Evolutionary conservation across 768 basidiomycete genomes (phyloP).

Genomic region (Boletus tylopilopsis): DNA sequence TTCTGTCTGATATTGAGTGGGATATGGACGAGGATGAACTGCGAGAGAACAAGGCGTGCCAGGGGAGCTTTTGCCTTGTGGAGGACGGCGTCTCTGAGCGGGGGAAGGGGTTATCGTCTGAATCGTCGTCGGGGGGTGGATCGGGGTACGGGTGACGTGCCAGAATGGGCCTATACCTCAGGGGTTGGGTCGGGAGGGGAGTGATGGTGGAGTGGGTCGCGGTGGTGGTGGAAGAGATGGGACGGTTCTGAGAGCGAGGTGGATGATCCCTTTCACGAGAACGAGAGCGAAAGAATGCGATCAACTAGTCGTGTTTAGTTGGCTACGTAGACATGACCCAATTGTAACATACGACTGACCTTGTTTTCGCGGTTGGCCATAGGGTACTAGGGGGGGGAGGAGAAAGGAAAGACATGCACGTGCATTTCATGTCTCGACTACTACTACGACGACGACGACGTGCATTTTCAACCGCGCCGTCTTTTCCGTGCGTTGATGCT

Average conservation of each 20-base stretch:
- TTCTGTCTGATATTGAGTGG: slow-evolving; percentile 19
- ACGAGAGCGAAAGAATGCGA: slow-evolving; percentile 47
- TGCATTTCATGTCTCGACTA: too few species aligned
- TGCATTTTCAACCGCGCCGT: background rate
- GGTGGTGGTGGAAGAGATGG: slow-evolving; percentile 62
- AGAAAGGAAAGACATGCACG: background rate
- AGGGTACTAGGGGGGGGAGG: background rate
- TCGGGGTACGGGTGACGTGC: slow-evolving; percentile 19
- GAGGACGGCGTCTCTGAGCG: slow-evolving; percentile 31
- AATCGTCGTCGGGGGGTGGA: slow-evolving; percentile 10
- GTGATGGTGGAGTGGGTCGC: slow-evolving; percentile 60
- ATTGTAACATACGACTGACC: too few species aligned
- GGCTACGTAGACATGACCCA: too few species aligned
- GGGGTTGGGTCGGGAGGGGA: slow-evolving; percentile 48
- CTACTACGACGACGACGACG: too few species aligned
- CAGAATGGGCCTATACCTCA: slow-evolving; percentile 15
- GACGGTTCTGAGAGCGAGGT: slow-evolving; percentile 53
- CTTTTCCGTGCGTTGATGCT: slow-evolving; percentile 80
- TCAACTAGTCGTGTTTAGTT: slow-evolving; percentile 42
- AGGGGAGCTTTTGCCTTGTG: slow-evolving; percentile 17
- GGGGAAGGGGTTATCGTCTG: slow-evolving; percentile 17
- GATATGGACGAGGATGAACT: slow-evolving; percentile 21
- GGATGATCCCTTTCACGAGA: too few species aligned
- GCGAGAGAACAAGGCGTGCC: slow-evolving; percentile 26
- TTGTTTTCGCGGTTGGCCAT: slow-evolving; percentile 29